Evolutionary conservation across 371 early-diverging fungal species (phyloP).

Genomic region (Apophysomyces ossiformis): DNA sequence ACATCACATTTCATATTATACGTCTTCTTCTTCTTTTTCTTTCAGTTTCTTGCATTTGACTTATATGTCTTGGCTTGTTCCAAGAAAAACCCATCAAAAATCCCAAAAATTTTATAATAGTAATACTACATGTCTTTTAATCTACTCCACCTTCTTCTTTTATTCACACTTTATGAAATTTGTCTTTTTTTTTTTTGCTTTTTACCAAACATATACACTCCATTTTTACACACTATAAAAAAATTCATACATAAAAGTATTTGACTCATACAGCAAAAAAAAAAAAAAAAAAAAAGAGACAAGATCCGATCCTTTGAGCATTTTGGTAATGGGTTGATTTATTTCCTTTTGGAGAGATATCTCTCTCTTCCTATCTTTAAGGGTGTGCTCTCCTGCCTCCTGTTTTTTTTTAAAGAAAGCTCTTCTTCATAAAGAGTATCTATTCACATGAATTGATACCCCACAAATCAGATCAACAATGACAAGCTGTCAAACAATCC

Average conservation of each 20-base stretch:
- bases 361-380: neutral
- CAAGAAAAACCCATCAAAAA: neutral
- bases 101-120: neutral
- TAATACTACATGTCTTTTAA: conserved; percentile 1
- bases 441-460: neutral
- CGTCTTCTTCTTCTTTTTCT: neutral
- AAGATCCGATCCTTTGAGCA: too few relatives aligned
- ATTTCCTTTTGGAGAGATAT: too few relatives aligned
- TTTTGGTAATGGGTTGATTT: too few relatives aligned
- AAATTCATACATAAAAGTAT: conserved; percentile 11
- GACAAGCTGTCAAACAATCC: conserved; percentile 4
- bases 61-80: conserved; percentile 11
- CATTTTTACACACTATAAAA: neutral
- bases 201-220: neutral
- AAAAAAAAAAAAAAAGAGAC: neutral
- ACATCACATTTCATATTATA: conserved; percentile 4
- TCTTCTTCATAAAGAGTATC: neutral
- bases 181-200: neutral
- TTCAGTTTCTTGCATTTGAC: too few relatives aligned
- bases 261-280: neutral
- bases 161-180: conserved; percentile 3
- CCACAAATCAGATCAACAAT: neutral
- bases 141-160: conserved; percentile 7
- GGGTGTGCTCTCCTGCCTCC: neutral
- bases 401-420: neutral